Base-by-base conservation (phyloP, 1,139 yeast genomes). In the Blastobotrys raffinosifermentans region DNA sequence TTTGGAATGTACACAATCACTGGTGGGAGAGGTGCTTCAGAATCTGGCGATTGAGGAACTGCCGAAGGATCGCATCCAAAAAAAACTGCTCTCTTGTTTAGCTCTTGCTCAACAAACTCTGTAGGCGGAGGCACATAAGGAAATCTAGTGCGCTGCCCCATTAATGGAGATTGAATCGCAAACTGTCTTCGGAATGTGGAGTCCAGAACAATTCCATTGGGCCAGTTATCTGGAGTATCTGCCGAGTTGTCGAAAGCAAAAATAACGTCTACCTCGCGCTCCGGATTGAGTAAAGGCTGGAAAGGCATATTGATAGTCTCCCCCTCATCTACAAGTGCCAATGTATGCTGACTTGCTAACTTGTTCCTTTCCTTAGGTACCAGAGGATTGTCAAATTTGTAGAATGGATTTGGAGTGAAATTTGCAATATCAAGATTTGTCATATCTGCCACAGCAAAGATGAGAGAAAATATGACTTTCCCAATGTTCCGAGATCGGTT, bases 161-260 rank as follows among this genome's bases (percentile, higher is more conserved):
- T 23, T 21, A 20, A 17, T 26, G 41, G 37, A n/a, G 35, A 41
- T 34, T 49, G 75, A 2, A 44, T 41, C 5, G 59, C 50, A 45
- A 70, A 71, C 51, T 74, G 80, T 32, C 82, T 64, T 38, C 60
- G 49, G 48, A 70, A 75, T 1, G 82, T 72, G 22, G 67, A 64
- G 19, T 73, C 72, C 34, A 85, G 57, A 0, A 29, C 36, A 26
- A 13, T 76, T 18, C 51, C 54, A 37, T 46, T 74, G 29, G 95
- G 94, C 86, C 91, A 83, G 43, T 58, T 62, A 29, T 66, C 59
- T 10, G 64, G 61, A 0, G 91, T 78, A 51, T 87, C 94, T 29
- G 85, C 91, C n/a, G 87, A 77, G 60, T 81, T 83, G 56, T 87
- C 97, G 54, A 76, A 78, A 0, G 94, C 94, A 58, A 87, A 74